Evolutionary conservation across 2,329 filamentous ascomycete species (phyloP).

Genomic region (Blumeria hordei): DNA sequence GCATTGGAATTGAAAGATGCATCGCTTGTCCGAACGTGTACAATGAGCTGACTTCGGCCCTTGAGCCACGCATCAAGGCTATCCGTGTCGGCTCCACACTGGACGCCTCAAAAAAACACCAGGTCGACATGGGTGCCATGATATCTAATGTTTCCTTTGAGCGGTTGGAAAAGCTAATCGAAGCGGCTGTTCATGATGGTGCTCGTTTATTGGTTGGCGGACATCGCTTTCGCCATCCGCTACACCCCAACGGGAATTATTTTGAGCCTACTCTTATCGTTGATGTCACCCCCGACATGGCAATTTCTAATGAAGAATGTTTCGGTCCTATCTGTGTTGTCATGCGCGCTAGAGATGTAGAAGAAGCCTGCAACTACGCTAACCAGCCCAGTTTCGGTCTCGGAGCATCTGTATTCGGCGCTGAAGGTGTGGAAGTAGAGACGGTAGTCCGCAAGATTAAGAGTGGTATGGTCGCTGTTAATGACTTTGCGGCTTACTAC

Average conservation of each 20-base stretch:
- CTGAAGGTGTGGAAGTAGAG: slow-evolving; percentile 34
- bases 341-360: slow-evolving; percentile 42
- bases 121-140: slow-evolving; percentile 70
- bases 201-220: slow-evolving; percentile 68
- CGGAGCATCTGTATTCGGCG: slow-evolving; percentile 70
- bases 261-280: slow-evolving; percentile 76
- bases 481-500: slow-evolving; percentile 88
- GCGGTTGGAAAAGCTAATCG: slow-evolving; percentile 51
- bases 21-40: slow-evolving; percentile 61
- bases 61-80: slow-evolving; percentile 48
- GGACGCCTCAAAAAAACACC: slow-evolving; percentile 19
- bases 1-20: slow-evolving; percentile 87
- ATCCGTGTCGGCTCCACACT: slow-evolving; percentile 54
- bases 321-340: slow-evolving; percentile 81
- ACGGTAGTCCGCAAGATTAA: slow-evolving; percentile 43
- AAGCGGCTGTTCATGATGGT: slow-evolving; percentile 52
- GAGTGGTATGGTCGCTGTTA: slow-evolving; percentile 79
- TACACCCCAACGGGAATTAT: slow-evolving; percentile 62
- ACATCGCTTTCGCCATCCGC: slow-evolving; percentile 42
- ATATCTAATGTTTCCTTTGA: slow-evolving; percentile 58
- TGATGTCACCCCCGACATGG: slow-evolving; percentile 72
- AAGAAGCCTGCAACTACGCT: slow-evolving; percentile 48
- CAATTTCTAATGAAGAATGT: slow-evolving; percentile 70
- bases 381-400: slow-evolving; percentile 73
- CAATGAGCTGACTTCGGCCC: slow-evolving; percentile 40